Base-by-base conservation (phyloP, 768 basidiomycete genomes). In the Russula lepida region DNA sequence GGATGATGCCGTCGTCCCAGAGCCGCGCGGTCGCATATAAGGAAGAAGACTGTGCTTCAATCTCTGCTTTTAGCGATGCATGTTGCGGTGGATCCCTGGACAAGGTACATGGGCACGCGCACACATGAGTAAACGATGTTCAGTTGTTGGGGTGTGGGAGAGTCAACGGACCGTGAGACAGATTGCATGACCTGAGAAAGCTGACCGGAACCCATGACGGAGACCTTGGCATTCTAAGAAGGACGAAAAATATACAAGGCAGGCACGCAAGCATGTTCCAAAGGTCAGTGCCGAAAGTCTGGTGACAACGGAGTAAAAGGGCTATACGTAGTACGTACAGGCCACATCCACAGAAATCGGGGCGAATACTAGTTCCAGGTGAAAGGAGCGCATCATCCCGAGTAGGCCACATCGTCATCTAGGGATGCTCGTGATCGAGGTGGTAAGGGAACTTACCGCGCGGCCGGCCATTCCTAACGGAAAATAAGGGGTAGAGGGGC, bases 301-400 rank as follows among this genome's bases (percentile, higher is more conserved):
- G 43, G 52, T 43, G n/a, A 37, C n/a, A 56, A 56, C 39, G 48
- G 2, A 37, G 54, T 37, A 19, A 52, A 25, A 63, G 43, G 35
- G 44, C 35, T 4, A 47, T 37, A 75, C 88, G 68, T 74, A 91
- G 48, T 37, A 75, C 88, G 68, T 74, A 91, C 89, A 60, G 94
- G 94, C 95, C 95, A 98, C 92, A 94, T 95, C 90, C 92, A 98
- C 54, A 98, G 73, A 80, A 98, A 97, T 62, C 92, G 81, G 19
- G 95, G 94, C 5, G 90, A 92, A 74, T 95, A 98, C 85, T 94
- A 48, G 48, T 61, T 61, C 56, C 49, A 61, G 25, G 27, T 47
- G 32, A 19, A 35, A 39, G 51, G 11, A 44, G 41, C 27, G 51
- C 54, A 46, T 41, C 44, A 19, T 25, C 30, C 52, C 43, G 12